These are phyloP conservation scores for Tolypocladium inflatum DNA, from an alignment of 2,329 filamentous ascomycete genomes.

Conservation along the genomic window DNA sequence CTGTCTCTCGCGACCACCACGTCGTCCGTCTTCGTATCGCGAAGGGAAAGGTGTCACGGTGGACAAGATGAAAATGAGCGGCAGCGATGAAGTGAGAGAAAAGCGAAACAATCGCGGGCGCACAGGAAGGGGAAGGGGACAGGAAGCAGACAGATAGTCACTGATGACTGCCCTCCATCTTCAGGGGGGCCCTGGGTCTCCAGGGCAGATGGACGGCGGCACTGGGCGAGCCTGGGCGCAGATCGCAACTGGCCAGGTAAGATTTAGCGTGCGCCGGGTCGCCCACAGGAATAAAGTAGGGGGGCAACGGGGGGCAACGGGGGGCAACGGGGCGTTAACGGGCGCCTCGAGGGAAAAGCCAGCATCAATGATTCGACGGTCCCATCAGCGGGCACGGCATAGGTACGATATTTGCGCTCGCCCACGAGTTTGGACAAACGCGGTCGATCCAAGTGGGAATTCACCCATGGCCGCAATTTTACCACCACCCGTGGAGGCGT, in stretches of 20 bases:
- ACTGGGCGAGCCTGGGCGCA: neutral
- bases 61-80: neutral
- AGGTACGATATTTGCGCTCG: neutral
- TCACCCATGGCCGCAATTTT: neutral
- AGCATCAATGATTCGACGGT: neutral
- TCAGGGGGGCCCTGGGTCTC: neutral
- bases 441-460: neutral
- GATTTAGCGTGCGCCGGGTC: neutral
- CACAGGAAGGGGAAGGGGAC: neutral
- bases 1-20: neutral
- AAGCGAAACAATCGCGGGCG: neutral
- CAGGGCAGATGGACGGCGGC: neutral
- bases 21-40: neutral
- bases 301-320: neutral
- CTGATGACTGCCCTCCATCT: neutral
- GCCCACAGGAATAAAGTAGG: too few relatives aligned
- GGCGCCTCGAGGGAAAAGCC: neutral
- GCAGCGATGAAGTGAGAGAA: neutral
- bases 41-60: neutral
- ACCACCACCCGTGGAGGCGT: neutral
- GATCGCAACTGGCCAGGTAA: neutral
- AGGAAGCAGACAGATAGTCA: neutral
- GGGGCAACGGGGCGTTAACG: neutral
- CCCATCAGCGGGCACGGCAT: neutral
- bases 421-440: neutral